Percentiles rank a stretch among this genome's conserved stretches.
These are phyloP conservation scores for Anthracocystis panici-leucophaei DNA, from an alignment of 1,284 basidiomycete species.

Conservation along the genomic window DNA sequence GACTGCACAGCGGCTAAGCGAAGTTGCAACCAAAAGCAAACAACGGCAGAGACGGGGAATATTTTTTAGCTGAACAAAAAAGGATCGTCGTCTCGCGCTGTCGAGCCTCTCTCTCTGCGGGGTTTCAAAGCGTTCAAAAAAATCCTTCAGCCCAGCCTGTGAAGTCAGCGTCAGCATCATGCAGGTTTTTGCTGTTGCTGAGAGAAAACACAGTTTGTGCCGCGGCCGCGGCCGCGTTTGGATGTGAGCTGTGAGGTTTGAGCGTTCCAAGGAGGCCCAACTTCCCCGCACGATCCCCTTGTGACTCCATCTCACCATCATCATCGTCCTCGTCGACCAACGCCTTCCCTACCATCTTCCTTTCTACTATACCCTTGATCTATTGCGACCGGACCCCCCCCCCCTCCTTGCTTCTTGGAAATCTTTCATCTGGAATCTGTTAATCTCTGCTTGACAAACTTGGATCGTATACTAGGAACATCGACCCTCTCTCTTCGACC, in stretches of 20 bases:
- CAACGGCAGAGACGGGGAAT: conserved; percentile 21
- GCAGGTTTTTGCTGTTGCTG: conserved; percentile 1
- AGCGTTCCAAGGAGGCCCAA: background rate
- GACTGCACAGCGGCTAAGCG: conserved; percentile 2
- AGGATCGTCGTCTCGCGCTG: conserved; percentile 14
- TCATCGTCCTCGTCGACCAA: background rate
- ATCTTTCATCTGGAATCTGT: background rate
- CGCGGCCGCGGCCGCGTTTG: conserved; percentile 2
- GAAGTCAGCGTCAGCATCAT: conserved; percentile 1
- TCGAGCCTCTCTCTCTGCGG: conserved; percentile 8
- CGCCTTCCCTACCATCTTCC: background rate
- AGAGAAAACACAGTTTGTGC: background rate
- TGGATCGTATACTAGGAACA: background rate
- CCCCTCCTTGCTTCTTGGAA: background rate
- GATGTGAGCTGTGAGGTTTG: background rate
- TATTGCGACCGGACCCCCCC: background rate
- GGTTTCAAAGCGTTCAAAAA: conserved; percentile 5
- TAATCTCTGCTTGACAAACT: background rate
- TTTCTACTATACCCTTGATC: background rate
- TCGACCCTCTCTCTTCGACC: too few species aligned
- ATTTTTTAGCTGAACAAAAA: background rate
- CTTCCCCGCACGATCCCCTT: conserved; percentile 23
- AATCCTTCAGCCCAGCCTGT: conserved; percentile 9
- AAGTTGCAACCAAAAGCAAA: background rate
- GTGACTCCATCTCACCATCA: background rate